Base-by-base conservation (phyloP, 2,329 filamentous ascomycete species). In the Myriangium duriaei region DNA sequence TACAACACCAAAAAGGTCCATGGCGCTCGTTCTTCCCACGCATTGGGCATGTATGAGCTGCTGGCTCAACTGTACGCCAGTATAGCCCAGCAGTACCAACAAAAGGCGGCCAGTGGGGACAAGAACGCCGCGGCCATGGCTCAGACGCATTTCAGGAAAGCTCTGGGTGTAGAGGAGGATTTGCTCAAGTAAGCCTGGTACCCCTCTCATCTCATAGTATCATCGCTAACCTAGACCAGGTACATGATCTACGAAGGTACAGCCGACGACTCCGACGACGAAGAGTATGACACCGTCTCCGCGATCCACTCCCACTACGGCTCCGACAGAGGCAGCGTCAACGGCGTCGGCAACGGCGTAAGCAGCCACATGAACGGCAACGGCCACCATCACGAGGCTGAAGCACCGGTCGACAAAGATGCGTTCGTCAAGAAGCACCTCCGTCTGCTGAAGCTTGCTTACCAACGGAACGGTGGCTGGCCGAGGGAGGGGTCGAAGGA, bases 1-100 rank as follows among this genome's bases (percentile, higher is more conserved):
- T 72, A 72, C 58, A 72, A 72, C 49, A 59, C 71, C 44, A 64
- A 65, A 7, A 64, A 68, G 15, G 67, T 67, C 5, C 67, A 68
- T 52, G 69, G 69, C 3, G 59, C 61, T 19, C 59, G 60, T 9
- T 61, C 68, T 31, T 57, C 58, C 0, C 56, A 63, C 15, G 69
- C 68, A 0, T 49, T 70, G 37, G 64, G 69, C 37, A 64, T 67
- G 45, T 67, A 61, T 44, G 62, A 64, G 45, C 55, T 71, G 5
- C 61, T 72, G 4, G 65, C 65, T 0, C 55, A 64, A 24, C 57
- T 72, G 2, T 71, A 67, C 56, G 68, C 65, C 5, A 54, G 51
- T 10, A 55, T 55, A 5, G 60, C 52, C 5, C 53, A 58, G 24
- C 53, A 58, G 26, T 49, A 54, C 34, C 57, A 58, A 43, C 58